Conservation (phyloP, 768 basidiomycete genomes). For the Collybiopsis confluens region DNA sequence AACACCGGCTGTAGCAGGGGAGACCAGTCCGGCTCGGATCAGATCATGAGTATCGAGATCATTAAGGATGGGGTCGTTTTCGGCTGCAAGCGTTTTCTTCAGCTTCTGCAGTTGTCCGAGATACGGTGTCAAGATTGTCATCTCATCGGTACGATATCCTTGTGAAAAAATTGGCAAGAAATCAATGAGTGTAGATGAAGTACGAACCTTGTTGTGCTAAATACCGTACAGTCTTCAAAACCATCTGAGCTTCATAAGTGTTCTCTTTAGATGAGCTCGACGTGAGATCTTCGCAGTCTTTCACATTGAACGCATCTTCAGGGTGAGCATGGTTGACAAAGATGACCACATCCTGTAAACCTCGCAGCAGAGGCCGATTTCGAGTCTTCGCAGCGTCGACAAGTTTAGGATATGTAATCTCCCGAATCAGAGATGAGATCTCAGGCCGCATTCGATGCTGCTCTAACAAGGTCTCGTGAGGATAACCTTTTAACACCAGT, state of each 20-base stretch:
- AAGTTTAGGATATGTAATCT: slow-evolving; percentile 64
- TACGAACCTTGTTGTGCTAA: slow-evolving; percentile 50
- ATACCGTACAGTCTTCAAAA: slow-evolving; percentile 62
- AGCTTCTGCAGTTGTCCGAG: slow-evolving; percentile 60
- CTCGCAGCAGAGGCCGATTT: slow-evolving; percentile 49
- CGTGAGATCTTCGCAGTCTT: slow-evolving; percentile 44
- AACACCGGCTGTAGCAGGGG: slow-evolving; percentile 31
- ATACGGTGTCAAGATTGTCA: slow-evolving; percentile 69
- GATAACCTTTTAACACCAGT: slow-evolving; percentile 58
- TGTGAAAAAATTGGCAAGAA: neutral
- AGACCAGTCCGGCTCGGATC: slow-evolving; percentile 49
- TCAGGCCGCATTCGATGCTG: slow-evolving; percentile 79
- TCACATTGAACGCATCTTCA: slow-evolving; percentile 46
- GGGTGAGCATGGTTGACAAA: slow-evolving; percentile 55
- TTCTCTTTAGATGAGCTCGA: slow-evolving; percentile 60
- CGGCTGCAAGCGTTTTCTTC: slow-evolving; percentile 31
- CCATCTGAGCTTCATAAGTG: slow-evolving; percentile 56
- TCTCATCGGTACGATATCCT: slow-evolving; percentile 51
- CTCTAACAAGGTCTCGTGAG: slow-evolving; percentile 47
- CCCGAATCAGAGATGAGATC: slow-evolving; percentile 57
- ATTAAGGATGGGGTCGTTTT: slow-evolving; percentile 58
- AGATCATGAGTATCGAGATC: slow-evolving; percentile 63
- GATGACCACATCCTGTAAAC: slow-evolving; percentile 53
- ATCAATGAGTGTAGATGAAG: neutral
- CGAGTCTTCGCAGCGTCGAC: slow-evolving; percentile 48